Evolutionary conservation across 257 asterid species (phyloP).

Genomic region (Leonotis leonurus): DNA sequence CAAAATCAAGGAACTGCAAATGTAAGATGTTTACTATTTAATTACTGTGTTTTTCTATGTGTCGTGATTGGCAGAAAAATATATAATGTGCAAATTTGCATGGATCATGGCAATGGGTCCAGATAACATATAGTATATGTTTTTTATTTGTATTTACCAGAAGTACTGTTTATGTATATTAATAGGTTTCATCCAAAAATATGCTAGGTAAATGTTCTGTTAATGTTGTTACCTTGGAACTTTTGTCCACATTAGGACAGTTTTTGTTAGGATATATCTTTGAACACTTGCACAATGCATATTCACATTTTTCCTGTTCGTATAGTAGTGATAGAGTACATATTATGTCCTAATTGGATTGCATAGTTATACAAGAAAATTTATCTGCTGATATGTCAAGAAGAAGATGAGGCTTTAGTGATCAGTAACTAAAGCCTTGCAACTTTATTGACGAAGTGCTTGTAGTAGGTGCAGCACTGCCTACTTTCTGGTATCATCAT

Average conservation of each 20-base stretch:
- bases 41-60: too few relatives aligned
- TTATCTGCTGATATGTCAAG: constrained; percentile 1
- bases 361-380: constrained; percentile 7
- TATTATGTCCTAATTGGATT: not conserved
- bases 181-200: constrained; percentile 8
- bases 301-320: not conserved
- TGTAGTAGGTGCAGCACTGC: constrained; percentile 34
- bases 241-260: constrained; percentile 15
- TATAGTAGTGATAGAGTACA: not conserved
- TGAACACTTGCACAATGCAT: too few relatives aligned
- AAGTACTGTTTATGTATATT: not conserved
- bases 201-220: constrained; percentile 3
- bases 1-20: too few relatives aligned
- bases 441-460: constrained; percentile 31
- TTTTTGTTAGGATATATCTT: not conserved
- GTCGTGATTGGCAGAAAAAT: not conserved
- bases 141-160: not conserved
- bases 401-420: constrained; percentile 17
- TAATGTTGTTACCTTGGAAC: constrained; percentile 11
- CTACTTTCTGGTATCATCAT: constrained; percentile 26
- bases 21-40: too few relatives aligned
- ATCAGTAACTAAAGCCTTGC: constrained; percentile 29
- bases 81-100: not conserved
- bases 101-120: too few relatives aligned
- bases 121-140: too few relatives aligned